Percentiles rank a stretch among this genome's conserved stretches.
These are phyloP conservation scores for Aspergillus persii DNA, from an alignment of 2,329 filamentous ascomycete species.

Conservation along the genomic window DNA sequence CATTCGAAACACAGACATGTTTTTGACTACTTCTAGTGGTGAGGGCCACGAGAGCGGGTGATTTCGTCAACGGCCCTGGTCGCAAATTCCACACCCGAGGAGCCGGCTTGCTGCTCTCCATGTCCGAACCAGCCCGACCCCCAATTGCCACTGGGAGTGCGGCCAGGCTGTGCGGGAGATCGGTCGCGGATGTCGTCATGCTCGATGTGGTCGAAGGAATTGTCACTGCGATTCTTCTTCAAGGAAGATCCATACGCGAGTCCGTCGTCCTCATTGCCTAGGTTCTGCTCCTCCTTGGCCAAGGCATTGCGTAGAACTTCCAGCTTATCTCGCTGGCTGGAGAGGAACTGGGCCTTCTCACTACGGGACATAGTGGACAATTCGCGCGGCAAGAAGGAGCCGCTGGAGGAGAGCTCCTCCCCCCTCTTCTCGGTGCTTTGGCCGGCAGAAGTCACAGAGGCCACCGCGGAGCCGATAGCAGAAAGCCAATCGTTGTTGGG, in stretches of 20 bases:
- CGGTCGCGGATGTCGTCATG: conserved; percentile 57
- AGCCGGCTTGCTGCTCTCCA: conserved; percentile 24
- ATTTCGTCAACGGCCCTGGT: conserved; percentile 27
- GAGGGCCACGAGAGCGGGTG: conserved; percentile 16
- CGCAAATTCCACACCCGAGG: conserved; percentile 30
- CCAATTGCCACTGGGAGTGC: conserved; percentile 27
- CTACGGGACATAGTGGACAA: conserved; percentile 59
- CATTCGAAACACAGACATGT: not conserved
- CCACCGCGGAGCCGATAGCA: conserved; percentile 71
- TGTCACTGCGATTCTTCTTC: conserved; percentile 79
- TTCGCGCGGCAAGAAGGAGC: conserved; percentile 67
- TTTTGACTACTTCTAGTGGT: not conserved
- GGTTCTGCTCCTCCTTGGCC: conserved; percentile 70
- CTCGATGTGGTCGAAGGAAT: conserved; percentile 86
- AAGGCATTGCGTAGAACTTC: conserved; percentile 72
- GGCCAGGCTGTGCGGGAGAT: conserved; percentile 10
- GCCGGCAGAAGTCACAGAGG: conserved; percentile 52
- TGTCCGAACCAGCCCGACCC: conserved; percentile 32
- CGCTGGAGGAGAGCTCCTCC: conserved; percentile 55
- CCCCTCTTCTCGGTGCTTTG: conserved; percentile 41
- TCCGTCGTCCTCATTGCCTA: conserved; percentile 42
- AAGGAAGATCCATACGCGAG: conserved; percentile 48
- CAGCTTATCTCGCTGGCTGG: conserved; percentile 75
- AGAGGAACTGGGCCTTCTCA: conserved; percentile 71
- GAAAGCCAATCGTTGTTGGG: conserved; percentile 69